Evolutionary conservation across 2,329 filamentous ascomycete species (phyloP).

Genomic region (Blumeriella jaapii): DNA sequence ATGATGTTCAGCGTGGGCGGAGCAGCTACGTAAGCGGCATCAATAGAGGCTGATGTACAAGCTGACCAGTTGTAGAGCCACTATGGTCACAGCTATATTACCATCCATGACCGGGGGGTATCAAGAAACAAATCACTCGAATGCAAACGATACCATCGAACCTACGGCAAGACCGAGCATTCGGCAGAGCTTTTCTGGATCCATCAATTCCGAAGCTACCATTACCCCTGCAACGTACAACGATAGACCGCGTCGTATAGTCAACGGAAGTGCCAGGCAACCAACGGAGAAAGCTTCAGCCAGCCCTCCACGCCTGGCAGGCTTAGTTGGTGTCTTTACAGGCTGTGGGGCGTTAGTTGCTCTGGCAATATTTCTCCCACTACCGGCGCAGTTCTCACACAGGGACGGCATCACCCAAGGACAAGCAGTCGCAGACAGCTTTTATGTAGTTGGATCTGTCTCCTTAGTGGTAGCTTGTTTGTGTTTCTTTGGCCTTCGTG

Average conservation of each 20-base stretch:
- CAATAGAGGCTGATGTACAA: neutral
- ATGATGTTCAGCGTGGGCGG: slow-evolving; percentile 84
- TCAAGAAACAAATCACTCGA: slow-evolving; percentile 19
- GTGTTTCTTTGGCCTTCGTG: slow-evolving; percentile 67
- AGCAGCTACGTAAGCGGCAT: slow-evolving; percentile 58
- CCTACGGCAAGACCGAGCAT: slow-evolving; percentile 24
- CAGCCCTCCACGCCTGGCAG: slow-evolving; percentile 57
- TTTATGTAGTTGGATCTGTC: slow-evolving; percentile 71
- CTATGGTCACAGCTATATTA: slow-evolving; percentile 94
- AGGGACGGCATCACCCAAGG: slow-evolving; percentile 60
- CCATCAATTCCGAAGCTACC: slow-evolving; percentile 61
- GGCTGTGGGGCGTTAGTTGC: slow-evolving; percentile 85
- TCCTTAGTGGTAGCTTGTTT: slow-evolving; percentile 61
- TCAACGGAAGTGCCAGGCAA: slow-evolving; percentile 9
- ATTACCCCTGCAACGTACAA: slow-evolving; percentile 54
- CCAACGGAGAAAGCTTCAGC: slow-evolving; percentile 26
- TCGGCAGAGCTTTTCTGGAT: slow-evolving; percentile 50
- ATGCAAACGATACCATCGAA: slow-evolving; percentile 5
- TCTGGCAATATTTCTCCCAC: slow-evolving; percentile 68
- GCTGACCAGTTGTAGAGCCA: slow-evolving; percentile 41
- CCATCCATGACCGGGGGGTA: slow-evolving; percentile 52
- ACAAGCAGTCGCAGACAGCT: slow-evolving; percentile 69
- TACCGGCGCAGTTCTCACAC: slow-evolving; percentile 69
- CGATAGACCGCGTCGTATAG: slow-evolving; percentile 7
- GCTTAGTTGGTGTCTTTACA: slow-evolving; percentile 84